Conservation (phyloP, 148 eudicot species). For the Camellia sinensis region DNA sequence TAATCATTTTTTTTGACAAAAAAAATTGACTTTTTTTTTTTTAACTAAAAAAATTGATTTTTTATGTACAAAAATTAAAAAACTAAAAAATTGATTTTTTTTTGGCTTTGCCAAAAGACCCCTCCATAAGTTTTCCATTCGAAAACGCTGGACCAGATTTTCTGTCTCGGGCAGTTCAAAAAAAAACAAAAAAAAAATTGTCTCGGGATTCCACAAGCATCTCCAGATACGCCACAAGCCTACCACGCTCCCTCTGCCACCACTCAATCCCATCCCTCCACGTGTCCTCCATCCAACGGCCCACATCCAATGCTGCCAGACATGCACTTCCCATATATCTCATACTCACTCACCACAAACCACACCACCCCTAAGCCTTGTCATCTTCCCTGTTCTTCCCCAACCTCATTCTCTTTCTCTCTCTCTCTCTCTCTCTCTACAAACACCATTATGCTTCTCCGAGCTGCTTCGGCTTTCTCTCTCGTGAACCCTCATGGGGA, state of each 20-base stretch:
- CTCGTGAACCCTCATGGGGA: too few relatives aligned
- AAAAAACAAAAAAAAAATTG: too few relatives aligned
- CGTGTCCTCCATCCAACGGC: constrained; percentile 45
- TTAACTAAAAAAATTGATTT: too few relatives aligned
- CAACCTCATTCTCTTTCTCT: too few relatives aligned
- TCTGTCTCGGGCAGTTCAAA: too few relatives aligned
- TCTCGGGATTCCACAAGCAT: constrained; percentile 6
- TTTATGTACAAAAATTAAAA: too few relatives aligned
- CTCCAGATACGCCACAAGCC: constrained; percentile 40
- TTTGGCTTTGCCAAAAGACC: too few relatives aligned
- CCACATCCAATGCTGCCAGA: constrained; percentile 18
- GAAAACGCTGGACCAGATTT: background rate
- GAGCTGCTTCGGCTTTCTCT: constrained; percentile 34
- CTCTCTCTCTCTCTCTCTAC: background rate
- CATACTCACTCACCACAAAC: background rate
- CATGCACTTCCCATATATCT: background rate
- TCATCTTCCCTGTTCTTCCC: too few relatives aligned
- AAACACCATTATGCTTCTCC: constrained; percentile 41
- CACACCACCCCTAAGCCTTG: background rate
- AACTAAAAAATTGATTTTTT: too few relatives aligned
- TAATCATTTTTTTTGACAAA: too few relatives aligned
- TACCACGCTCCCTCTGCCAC: constrained; percentile 39
- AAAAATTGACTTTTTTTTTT: too few relatives aligned
- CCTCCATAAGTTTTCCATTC: too few relatives aligned
- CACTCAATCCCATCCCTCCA: constrained; percentile 43